Base-by-base conservation (phyloP, 352 stramenopile genomes). In the Thalassiosira mediterranea region DNA sequence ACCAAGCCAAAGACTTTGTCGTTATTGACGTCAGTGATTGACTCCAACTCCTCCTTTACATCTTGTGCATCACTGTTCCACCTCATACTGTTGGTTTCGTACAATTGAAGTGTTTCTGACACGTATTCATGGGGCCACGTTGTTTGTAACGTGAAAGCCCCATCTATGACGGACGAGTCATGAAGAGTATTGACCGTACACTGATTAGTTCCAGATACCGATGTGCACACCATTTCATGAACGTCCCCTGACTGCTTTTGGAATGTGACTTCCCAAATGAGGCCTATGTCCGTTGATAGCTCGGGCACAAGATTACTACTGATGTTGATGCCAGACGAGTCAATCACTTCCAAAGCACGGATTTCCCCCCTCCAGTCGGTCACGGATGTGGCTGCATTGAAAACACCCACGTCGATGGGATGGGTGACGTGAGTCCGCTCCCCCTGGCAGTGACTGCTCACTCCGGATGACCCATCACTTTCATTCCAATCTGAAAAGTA, bases 1-100 rank as follows among this genome's bases (percentile, higher is more conserved):
- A 98, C 91, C 1, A 83, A 87, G 0, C 95, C 95, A 79, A 96
- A 98, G 1, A 95, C 91, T 32, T 79, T 82, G 37, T 96, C 90
- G 19, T 34, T 76, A 46, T 84, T 67, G 38, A 32, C 73, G 66
- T 88, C 72, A 42, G 52, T 64, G 25, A 90, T 72, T 13, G 71
- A 58, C 74, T 94, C 84, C 40, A 97, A 90, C 42, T 95, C 67
- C 23, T 72, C 48, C 0, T 90, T 81, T n/a, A 96, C 74, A 3
- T 85, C 92, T 4, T 84, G 85, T 65, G 85, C 64, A 47, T 85
- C 63, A 19, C 71, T 73, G 53, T 92, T 97, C 94, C 91, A 96
- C 91, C 32, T 85, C 66, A 89, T 95, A 91, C 17, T 69, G 21
- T 0, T 76, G 15, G 93, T 89, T 37, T 83, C 82, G 72, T 93